A percentile compares a stretch with the other conserved stretches of the same genome.
These are phyloP conservation scores for Bipolaris cookei DNA, from an alignment of 2,329 filamentous ascomycete species.

Conservation along the genomic window DNA sequence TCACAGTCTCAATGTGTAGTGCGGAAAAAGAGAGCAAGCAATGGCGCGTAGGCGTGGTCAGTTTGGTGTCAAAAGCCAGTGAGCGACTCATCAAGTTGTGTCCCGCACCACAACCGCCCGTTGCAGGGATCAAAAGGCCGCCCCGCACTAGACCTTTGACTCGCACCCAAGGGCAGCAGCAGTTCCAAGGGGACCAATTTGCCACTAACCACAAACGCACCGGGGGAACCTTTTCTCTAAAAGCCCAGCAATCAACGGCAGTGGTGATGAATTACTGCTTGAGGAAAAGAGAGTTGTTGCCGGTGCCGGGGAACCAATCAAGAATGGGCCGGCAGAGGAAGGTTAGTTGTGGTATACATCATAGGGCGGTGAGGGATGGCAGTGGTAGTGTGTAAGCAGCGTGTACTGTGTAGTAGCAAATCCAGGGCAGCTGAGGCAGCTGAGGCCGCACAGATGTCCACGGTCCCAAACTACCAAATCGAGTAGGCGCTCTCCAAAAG, in stretches of 20 bases:
- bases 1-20: slow-evolving; percentile 1
- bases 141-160: slow-evolving; percentile 6
- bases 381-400: not conserved
- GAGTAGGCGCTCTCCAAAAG: slow-evolving; percentile 25
- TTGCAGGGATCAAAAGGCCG: slow-evolving; percentile 10
- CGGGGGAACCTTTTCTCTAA: slow-evolving; percentile 1
- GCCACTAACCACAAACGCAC: slow-evolving; percentile 4
- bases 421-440: not conserved
- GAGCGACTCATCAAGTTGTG: slow-evolving; percentile 13
- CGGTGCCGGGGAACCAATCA: not conserved
- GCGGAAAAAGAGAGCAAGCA: not conserved
- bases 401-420: too few species aligned
- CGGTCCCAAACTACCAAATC: slow-evolving; percentile 31
- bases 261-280: not conserved
- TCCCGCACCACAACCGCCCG: slow-evolving; percentile 10
- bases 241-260: slow-evolving; percentile 4
- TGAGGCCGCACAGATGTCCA: slow-evolving; percentile 13
- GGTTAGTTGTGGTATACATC: not conserved
- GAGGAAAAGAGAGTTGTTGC: not conserved
- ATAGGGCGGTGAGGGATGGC: not conserved
- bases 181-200: not conserved
- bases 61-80: slow-evolving; percentile 8
- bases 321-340: not conserved
- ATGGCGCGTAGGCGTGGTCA: slow-evolving; percentile 1
- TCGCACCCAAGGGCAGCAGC: too few species aligned